Base-by-base conservation (phyloP, 768 basidiomycete genomes). In the Botryobasidium botryosum region DNA sequence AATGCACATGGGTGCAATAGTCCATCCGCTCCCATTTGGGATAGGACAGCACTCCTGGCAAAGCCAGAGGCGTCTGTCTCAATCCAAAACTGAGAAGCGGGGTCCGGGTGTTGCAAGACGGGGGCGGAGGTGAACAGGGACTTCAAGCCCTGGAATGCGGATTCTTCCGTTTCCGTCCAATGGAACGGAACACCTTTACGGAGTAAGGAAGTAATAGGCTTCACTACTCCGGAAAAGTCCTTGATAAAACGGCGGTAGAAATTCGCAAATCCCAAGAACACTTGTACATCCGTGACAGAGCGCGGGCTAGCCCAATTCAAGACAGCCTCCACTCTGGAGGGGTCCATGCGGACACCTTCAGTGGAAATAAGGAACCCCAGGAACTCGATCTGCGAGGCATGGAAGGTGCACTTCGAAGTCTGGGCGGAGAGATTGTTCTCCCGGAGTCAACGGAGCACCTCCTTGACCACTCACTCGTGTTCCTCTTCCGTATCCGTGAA, bases 41-140 rank as follows among this genome's bases (percentile, higher is more conserved):
- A 51, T 1, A 59, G 33, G 10, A 59, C 44, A 15, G 15, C 48
- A 5, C 44, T 50, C 20, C 51, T 42, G 21, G 53, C 56, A 43
- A 35, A 57, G 36, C 50, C 45, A 13, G 58, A 59, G 18, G 58
- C 57, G 37, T 59, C 58, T 12, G 55, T 57, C 29, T 54, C 45
- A 7, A 59, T 17, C 6, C 7, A 6, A 7, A 7, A 12, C 2
- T 25, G 37, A 4, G 28, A 27, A 3, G 23, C 15, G 18, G 48
- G 48, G 23, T 50, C 40, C 18, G 42, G 40, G 48, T 39, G 46
- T n/a, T n/a, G n/a, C n/a, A 48, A 33, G n/a, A 51, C 23, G 13
- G 50, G 48, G 7, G 50, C 43, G 15, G 36, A 35, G 20, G 47
- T 31, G 47, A 49, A 43, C 15, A 43, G 27, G 4, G 3, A 6